Evolutionary conservation across 306 rosid genomes (phyloP).

Genomic region (Clitoria ternatea): DNA sequence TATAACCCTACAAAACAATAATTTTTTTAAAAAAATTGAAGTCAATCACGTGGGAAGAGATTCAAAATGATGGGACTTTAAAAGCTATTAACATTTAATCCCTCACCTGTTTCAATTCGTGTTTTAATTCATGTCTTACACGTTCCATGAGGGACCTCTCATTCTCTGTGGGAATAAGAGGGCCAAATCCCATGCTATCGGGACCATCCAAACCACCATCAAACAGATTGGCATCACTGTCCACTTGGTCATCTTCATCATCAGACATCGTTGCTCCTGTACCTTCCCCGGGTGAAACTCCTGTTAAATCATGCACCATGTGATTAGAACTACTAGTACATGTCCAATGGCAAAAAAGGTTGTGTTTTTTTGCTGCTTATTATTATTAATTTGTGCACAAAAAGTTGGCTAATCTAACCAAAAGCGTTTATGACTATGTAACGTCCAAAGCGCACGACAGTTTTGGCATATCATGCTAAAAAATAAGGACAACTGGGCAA

Average conservation of each 20-base stretch:
- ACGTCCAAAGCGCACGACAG: slow-evolving; percentile 1
- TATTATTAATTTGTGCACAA: background rate
- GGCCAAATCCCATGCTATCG: slow-evolving; percentile 95
- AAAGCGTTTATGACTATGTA: background rate
- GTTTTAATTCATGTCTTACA: slow-evolving; percentile 93
- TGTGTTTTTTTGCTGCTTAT: background rate
- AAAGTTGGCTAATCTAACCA: slow-evolving; percentile 5
- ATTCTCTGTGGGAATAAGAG: slow-evolving; percentile 92
- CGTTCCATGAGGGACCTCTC: slow-evolving; percentile 99
- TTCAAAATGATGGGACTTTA: background rate
- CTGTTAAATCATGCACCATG: slow-evolving; percentile 41
- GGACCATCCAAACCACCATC: slow-evolving; percentile 77
- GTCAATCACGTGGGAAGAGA: slow-evolving; percentile 1
- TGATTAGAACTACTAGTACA: background rate
- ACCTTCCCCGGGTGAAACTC: slow-evolving; percentile 96
- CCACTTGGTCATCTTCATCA: slow-evolving; percentile 88
- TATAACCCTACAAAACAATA: slow-evolving; percentile 57
- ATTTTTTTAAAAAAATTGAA: background rate
- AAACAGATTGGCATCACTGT: slow-evolving; percentile 75
- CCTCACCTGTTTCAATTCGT: slow-evolving; percentile 79
- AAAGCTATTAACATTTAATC: slow-evolving; percentile 1
- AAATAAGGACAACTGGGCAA: slow-evolving; percentile 1
- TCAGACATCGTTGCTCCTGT: slow-evolving; percentile 99
- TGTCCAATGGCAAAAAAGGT: slow-evolving; percentile 3
- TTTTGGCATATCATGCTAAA: slow-evolving; percentile 17